Conservation (phyloP, 208 protist genomes). For the Trypanosoma boissoni region DNA sequence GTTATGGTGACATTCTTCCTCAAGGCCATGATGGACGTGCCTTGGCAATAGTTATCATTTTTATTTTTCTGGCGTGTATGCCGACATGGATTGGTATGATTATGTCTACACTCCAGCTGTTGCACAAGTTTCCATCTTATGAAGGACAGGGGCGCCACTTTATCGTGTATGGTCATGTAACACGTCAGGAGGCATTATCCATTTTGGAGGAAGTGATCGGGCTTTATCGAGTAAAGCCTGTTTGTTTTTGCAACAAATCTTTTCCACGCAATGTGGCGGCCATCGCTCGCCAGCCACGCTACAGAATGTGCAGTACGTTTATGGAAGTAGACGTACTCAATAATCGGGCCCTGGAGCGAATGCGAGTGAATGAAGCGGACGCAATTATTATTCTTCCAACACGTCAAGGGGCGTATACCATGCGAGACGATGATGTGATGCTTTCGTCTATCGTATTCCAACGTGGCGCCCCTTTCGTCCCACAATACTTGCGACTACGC, state of each 20-base stretch:
- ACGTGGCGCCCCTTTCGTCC: slow-evolving; percentile 57
- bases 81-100: slow-evolving; percentile 80
- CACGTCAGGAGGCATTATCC: slow-evolving; percentile 62
- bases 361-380: slow-evolving; percentile 58
- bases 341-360: slow-evolving; percentile 49
- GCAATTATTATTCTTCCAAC: slow-evolving; percentile 76
- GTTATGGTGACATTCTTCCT: slow-evolving; percentile 80
- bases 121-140: slow-evolving; percentile 66
- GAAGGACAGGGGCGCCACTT: slow-evolving; percentile 66
- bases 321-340: slow-evolving; percentile 63
- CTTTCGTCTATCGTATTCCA: slow-evolving; percentile 79
- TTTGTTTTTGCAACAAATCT: slow-evolving; percentile 82
- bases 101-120: slow-evolving; percentile 50
- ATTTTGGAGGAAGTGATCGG: slow-evolving; percentile 85
- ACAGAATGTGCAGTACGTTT: slow-evolving; percentile 74
- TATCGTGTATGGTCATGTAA: slow-evolving; percentile 78
- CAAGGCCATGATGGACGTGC: slow-evolving; percentile 54
- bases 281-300: slow-evolving; percentile 76
- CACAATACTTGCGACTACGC: slow-evolving; percentile 80
- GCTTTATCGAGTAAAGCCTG: slow-evolving; percentile 79
- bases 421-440: slow-evolving; percentile 84
- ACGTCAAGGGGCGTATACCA: slow-evolving; percentile 60
- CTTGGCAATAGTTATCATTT: slow-evolving; percentile 74
- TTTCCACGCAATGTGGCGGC: slow-evolving; percentile 61
- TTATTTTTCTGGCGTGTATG: slow-evolving; percentile 82